phyloP scores from a whole-genome alignment of 768 basidiomycete species.

The Suillus americanus region DNA sequence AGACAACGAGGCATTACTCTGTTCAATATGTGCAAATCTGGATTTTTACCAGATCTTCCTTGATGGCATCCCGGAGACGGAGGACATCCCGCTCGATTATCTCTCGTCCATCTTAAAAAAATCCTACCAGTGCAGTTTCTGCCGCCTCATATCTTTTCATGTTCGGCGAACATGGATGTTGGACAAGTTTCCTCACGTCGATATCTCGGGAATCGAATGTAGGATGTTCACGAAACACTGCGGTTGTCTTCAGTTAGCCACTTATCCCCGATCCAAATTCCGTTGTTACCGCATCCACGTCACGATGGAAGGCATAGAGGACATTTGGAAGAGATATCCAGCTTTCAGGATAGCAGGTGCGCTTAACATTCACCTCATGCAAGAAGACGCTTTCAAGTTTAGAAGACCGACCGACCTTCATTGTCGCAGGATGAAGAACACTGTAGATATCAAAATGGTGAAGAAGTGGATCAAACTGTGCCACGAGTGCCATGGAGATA shows the following conservation, averaged over 20 bases:
- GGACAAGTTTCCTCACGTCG: conserved; percentile 3
- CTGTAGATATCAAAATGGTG: conserved; percentile 4
- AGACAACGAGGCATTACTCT: neutral
- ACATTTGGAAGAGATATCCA: neutral
- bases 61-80: neutral
- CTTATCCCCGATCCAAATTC: neutral
- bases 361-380: conserved; percentile 4
- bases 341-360: neutral
- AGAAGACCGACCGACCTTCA: conserved; percentile 4
- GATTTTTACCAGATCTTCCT: conserved; percentile 5
- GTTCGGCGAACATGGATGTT: conserved; percentile 7
- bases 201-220: conserved; percentile 5
- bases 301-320: neutral
- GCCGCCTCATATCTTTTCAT: conserved; percentile 5
- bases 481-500: neutral
- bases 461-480: conserved; percentile 9
- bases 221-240: neutral
- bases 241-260: neutral
- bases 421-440: conserved; percentile 5
- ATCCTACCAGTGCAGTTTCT: conserved; percentile 6
- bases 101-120: conserved; percentile 7
- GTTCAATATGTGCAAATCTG: conserved; percentile 5
- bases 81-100: conserved; percentile 1
- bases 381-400: conserved; percentile 9
- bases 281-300: conserved; percentile 6